Base-by-base conservation (phyloP, 1,284 basidiomycete species). In the Trichosporon ovoides region DNA sequence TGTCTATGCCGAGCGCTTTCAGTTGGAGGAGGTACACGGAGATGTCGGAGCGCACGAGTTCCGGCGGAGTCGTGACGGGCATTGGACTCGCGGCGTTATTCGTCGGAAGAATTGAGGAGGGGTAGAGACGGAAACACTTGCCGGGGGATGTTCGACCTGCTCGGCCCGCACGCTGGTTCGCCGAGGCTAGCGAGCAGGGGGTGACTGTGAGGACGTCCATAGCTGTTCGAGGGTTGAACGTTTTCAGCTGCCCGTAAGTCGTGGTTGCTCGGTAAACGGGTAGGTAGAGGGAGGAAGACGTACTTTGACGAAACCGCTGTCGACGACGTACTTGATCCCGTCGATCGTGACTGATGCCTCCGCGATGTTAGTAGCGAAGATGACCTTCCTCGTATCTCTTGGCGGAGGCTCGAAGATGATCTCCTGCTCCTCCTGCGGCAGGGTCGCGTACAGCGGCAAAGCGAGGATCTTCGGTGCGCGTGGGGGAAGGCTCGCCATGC, bases 311-410 rank as follows among this genome's bases (percentile, higher is more conserved):
- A 93, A 91, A 3, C 95, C 96, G 56, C 85, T 87, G 70, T 99
- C 95, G 5, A 98, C 83, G n/a, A 99, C 94, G 70, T 87, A 98
- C 66, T 87, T 87, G 64, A 98, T 87, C 1, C 92, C 92, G 52
- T 97, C 91, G 58, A 98, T 96, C 0, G 95, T 98, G 14, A 98
- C 88, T 74, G 91, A 94, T 19, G 95, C 91, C 79, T 98, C 96
- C 16, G 96, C 95, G 53, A 98, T 94, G 72, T 98, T 98, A 0
- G 96, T 98, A 1, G 91, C 84, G 24, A 97, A 83, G 52, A 99
- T 86, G 53, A 96, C 86, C 74, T 98, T 99, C 55, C 96, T 83
- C 3, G 82, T 84, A 49, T 88, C 87, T 35, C 81, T 78, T 18
- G 86, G 85, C 16, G 89, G 78, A 1, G 86, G 83, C 59, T 87